phyloP scores from a whole-genome alignment of 768 basidiomycete genomes.

The Mycena metata region DNA sequence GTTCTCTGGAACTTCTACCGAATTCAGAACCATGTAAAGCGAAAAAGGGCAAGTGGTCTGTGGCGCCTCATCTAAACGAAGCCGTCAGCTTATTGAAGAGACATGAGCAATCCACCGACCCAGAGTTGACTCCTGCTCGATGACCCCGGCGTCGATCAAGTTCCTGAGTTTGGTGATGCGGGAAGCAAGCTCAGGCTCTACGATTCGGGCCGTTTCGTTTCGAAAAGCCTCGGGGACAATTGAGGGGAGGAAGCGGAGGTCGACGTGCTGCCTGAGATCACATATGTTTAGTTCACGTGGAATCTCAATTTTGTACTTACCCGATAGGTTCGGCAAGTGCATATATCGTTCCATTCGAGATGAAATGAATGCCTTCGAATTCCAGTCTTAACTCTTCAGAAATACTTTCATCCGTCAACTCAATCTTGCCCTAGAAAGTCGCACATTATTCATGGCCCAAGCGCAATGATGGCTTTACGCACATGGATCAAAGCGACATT shows the following conservation, averaged over 20 bases:
- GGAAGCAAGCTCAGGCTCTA: conserved; percentile 71
- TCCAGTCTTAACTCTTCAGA: conserved; percentile 75
- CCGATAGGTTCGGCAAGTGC: conserved; percentile 76
- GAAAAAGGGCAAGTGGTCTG: conserved; percentile 74
- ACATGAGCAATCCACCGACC: conserved; percentile 38
- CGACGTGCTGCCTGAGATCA: conserved; percentile 63
- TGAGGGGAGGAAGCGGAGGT: conserved; percentile 75
- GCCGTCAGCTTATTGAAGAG: not conserved
- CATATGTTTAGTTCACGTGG: not conserved
- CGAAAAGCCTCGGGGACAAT: conserved; percentile 69
- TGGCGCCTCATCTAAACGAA: conserved; percentile 57
- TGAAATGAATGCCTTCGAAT: conserved; percentile 83
- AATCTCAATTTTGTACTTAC: conserved; percentile 52
- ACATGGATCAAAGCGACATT: conserved; percentile 76
- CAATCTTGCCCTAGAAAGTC: conserved; percentile 72
- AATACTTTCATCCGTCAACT: conserved; percentile 67
- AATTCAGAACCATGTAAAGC: conserved; percentile 75
- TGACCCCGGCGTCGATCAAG: conserved; percentile 74
- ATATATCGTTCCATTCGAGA: conserved; percentile 81
- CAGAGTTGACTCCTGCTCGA: conserved; percentile 65
- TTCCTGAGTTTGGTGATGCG: conserved; percentile 71
- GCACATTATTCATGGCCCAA: conserved; percentile 10
- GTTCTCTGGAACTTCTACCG: conserved; percentile 62
- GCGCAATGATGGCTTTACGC: conserved; percentile 44
- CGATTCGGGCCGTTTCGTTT: conserved; percentile 71